phyloP scores from a whole-genome alignment of 306 rosid species.

The Citrullus amarus region DNA sequence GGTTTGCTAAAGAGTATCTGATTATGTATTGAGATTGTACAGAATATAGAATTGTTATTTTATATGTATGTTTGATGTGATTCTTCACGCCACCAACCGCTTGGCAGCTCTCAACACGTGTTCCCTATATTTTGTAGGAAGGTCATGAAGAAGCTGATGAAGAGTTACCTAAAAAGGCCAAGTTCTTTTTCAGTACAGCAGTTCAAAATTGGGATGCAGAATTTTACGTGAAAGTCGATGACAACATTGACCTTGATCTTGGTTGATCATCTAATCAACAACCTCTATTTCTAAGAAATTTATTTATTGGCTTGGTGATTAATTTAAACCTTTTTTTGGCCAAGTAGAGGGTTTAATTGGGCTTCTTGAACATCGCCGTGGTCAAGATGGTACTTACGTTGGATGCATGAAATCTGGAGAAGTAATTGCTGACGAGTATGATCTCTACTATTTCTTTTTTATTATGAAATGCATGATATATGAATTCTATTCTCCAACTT shows the following conservation, averaged over 20 bases:
- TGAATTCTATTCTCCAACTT: not conserved
- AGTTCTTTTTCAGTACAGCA: constrained; percentile 81
- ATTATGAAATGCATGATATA: not conserved
- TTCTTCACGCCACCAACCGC: not conserved
- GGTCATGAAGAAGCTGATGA: constrained; percentile 99
- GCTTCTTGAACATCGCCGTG: constrained; percentile 88
- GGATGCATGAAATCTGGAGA: constrained; percentile 99
- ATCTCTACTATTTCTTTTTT: constrained; percentile 8
- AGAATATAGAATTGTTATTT: not conserved
- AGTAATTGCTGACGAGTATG: constrained; percentile 82
- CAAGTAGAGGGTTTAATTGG: constrained; percentile 72
- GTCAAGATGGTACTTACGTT: constrained; percentile 74
- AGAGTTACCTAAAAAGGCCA: constrained; percentile 79
- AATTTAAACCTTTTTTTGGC: constrained; percentile 20
- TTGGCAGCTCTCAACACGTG: not conserved
- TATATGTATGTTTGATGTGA: not conserved
- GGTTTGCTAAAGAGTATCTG: not conserved
- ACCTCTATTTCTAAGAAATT: constrained; percentile 6
- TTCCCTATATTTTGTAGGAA: constrained; percentile 45
- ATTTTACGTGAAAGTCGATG: constrained; percentile 90
- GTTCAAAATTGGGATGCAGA: constrained; percentile 97
- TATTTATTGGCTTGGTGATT: constrained; percentile 7
- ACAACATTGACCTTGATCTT: constrained; percentile 67
- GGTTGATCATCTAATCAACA: constrained; percentile 31
- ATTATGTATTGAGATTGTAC: not conserved